Evolutionary conservation across 140 eudicot genomes (phyloP), one percentile per base, ranked within the genome.

Genomic region (Anethum foeniculum): DNA sequence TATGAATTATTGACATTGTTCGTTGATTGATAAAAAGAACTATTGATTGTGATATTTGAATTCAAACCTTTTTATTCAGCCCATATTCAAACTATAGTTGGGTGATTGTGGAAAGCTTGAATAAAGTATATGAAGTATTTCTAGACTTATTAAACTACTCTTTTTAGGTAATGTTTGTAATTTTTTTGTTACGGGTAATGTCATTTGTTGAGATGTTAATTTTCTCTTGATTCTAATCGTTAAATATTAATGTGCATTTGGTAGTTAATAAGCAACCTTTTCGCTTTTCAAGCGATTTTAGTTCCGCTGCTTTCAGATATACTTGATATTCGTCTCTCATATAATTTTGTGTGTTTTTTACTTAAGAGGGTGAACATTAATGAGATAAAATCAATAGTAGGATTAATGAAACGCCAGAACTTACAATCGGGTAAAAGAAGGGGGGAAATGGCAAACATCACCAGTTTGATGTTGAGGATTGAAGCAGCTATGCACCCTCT

Each of bases 61-160:
- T 49, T 56, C 23, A 28, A 54, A 72, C 30, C 52, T 18, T 41
- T 41, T 72, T 30, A 52, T 54, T 54, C n/a, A 54, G 25, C 71
- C 80, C 48, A 36, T 51, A 51, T 51, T 12, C 23, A 58, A 58
- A 68, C 51, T 23, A 11, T 38, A 32, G 49, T 60, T 78, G 49
- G 54, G 71, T 78, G 21, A 78, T 56, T n/a, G 72, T 58, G 71
- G 48, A 60, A 60, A 21, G 41, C 25, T 9, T 58, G 72, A 78
- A 78, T 78, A 78, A 78, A 44, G 23, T 75, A 11, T 10, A 75
- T 46, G 64, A 25, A 47, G 41, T 46, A 75, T 48, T 75, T 13
- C 39, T 25, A 0, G 71, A 62, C 71, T 62, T 62, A 34, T 62
- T 60, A 10, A 62, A 62, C 15, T 62, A 11, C 71, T 34, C 49